Base-by-base conservation (phyloP, 805 yeast species). In the Lipomyces sp. region DNA sequence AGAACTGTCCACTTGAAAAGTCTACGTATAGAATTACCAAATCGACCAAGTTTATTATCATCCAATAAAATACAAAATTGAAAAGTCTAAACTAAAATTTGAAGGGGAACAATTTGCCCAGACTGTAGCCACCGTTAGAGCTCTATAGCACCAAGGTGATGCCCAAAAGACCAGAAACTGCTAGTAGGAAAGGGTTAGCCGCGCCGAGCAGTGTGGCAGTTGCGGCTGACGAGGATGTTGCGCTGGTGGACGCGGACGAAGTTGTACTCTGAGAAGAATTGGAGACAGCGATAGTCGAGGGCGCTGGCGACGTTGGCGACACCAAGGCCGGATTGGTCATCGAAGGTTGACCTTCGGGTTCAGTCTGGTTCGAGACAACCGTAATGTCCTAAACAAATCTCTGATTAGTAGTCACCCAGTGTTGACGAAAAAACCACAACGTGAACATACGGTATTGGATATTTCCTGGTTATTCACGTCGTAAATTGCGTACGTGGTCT, bases 401-500 rank as follows among this genome's bases (percentile, higher is more conserved):
- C 1, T 24, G 24, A 24, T 24, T 24, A 42, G 18, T 59, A 51
- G 34, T n/a, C 18, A 51, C 6, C n/a, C 18, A 13, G 42, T 33
- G 32, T 10, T 39, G 11, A 11, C 30, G 42, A 10, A 32, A 15
- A 6, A 24, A 45, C n/a, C 18, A 7, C 10, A 15, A 18, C 6
- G 29, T n/a, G 24, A 37, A 15, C 57, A 15, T 30, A 58, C 64
- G 35, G 77, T 71, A 60, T 73, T 75, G 15, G 62, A 57, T 45
- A 75, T 69, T 59, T 69, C 65, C 59, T 74, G 69, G 48, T 79
- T 79, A 42, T 70, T 65, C 42, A 68, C 62, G 62, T 77, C 78
- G 63, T 71, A 69, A 66, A 79, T 72, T 45, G 65, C 69, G 71
- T 73, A 75, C 48, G 73, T 73, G 51, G 76, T 70, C n/a, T 65